These are phyloP conservation scores for Annona cherimola DNA, from an alignment of 164 flowering plant genomes.

Conservation along the genomic window DNA sequence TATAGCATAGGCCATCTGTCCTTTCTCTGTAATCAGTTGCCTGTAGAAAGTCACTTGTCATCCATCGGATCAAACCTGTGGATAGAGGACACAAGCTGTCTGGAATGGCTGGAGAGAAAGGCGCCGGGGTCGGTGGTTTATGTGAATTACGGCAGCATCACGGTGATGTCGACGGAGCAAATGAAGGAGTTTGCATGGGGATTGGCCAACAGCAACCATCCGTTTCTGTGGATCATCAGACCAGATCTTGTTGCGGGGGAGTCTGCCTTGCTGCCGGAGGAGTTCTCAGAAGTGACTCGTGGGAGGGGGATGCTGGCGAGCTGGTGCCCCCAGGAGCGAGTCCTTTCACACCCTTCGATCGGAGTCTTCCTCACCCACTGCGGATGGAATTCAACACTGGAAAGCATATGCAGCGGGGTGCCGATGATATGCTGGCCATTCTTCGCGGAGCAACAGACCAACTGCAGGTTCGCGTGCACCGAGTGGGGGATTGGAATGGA, in stretches of 20 bases:
- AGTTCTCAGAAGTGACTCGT: constrained; percentile 9
- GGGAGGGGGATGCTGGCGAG: constrained; percentile 15
- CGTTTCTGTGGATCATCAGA: constrained; percentile 50
- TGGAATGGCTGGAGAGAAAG: constrained; percentile 30
- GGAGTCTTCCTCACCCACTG: constrained; percentile 15
- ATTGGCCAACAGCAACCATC: constrained; percentile 26
- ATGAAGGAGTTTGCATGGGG: constrained; percentile 43
- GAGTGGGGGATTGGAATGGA: constrained; percentile 17
- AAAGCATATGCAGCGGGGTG: constrained; percentile 16
- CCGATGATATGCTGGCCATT: constrained; percentile 21
- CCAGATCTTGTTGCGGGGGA: constrained; percentile 47
- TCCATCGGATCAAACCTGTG: constrained; percentile 20
- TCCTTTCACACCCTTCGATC: constrained; percentile 12
- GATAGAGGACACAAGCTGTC: constrained; percentile 29
- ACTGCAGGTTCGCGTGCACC: constrained; percentile 16
- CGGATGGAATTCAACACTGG: constrained; percentile 15
- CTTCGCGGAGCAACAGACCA: constrained; percentile 17
- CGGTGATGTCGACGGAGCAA: constrained; percentile 23
- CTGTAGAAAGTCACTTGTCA: neutral
- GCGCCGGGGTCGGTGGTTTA: constrained; percentile 27
- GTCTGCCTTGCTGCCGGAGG: constrained; percentile 5
- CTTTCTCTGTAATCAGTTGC: neutral
- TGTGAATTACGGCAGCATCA: constrained; percentile 37
- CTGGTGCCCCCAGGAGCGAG: constrained; percentile 17
- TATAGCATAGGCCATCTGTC: constrained; percentile 12